Conservation (phyloP, 2,329 filamentous ascomycete species). For the Gliomastix tumulicola region DNA sequence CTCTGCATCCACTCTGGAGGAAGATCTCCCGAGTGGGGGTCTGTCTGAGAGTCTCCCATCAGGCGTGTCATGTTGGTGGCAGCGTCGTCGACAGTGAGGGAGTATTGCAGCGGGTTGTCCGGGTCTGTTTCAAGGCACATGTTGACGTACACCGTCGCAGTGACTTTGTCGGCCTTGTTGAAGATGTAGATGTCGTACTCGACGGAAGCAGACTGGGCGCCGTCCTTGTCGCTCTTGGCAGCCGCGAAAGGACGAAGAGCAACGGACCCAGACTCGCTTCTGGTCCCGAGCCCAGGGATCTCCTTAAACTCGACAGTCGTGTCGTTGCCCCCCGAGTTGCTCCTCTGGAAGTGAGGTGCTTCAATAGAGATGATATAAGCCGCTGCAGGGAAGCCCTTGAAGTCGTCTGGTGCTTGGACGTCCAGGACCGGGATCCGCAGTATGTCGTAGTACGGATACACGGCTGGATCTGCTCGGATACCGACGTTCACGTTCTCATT, state of each 20-base stretch:
- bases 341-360: constrained; percentile 8
- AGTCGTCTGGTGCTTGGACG: constrained; percentile 2
- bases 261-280: constrained; percentile 7
- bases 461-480: constrained; percentile 3
- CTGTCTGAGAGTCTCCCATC: too few relatives aligned
- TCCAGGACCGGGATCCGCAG: constrained; percentile 7
- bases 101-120: constrained; percentile 34
- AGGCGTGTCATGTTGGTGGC: too few relatives aligned
- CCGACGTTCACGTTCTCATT: constrained; percentile 4
- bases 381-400: constrained; percentile 11
- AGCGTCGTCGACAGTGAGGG: constrained; percentile 26
- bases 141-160: constrained; percentile 7
- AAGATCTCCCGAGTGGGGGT: too few relatives aligned
- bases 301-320: constrained; percentile 6
- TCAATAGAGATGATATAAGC: constrained; percentile 10
- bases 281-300: constrained; percentile 6
- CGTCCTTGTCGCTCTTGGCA: background rate
- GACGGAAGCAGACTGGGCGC: constrained; percentile 7
- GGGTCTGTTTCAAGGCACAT: constrained; percentile 38
- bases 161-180: constrained; percentile 4
- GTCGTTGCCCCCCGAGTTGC: background rate
- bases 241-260: constrained; percentile 4
- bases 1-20: constrained; percentile 38
- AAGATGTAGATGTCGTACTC: constrained; percentile 20
- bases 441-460: constrained; percentile 6